phyloP scores from a whole-genome alignment of 371 early-diverging fungal species.

The Chytridium lagenaria region DNA sequence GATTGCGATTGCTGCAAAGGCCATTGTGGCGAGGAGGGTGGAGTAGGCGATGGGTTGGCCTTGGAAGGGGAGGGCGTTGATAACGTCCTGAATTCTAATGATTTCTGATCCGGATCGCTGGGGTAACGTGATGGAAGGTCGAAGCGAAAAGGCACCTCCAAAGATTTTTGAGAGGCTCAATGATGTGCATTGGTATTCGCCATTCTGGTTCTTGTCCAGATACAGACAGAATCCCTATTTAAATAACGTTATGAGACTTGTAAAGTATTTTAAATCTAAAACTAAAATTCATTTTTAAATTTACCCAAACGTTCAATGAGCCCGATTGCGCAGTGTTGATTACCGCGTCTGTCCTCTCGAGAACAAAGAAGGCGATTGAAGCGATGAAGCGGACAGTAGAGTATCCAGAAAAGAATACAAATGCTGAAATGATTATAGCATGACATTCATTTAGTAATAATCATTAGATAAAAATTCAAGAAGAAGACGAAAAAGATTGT shows the following conservation, averaged over 20 bases:
- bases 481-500: no score
- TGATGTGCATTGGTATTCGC: not conserved
- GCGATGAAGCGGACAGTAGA: conserved; percentile 2
- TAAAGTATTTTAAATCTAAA: no score
- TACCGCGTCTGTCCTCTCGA: not conserved
- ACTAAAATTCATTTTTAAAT: no score
- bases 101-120: not conserved
- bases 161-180: not conserved
- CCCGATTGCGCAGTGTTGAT: not conserved
- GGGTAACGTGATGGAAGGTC: not conserved
- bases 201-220: not conserved
- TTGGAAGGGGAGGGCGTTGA: not conserved
- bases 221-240: conserved; percentile 7
- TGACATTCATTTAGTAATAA: no score
- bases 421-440: no score
- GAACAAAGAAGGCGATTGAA: not conserved
- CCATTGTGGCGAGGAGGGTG: not conserved
- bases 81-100: not conserved
- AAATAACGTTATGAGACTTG: no score
- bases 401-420: not conserved
- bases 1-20: not conserved
- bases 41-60: conserved; percentile 5
- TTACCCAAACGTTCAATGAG: conserved; percentile 8
- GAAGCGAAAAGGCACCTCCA: not conserved
- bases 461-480: no score